Conservation (phyloP, 108 stramenopile species). For the Nannochloropsis oceanica region DNA sequence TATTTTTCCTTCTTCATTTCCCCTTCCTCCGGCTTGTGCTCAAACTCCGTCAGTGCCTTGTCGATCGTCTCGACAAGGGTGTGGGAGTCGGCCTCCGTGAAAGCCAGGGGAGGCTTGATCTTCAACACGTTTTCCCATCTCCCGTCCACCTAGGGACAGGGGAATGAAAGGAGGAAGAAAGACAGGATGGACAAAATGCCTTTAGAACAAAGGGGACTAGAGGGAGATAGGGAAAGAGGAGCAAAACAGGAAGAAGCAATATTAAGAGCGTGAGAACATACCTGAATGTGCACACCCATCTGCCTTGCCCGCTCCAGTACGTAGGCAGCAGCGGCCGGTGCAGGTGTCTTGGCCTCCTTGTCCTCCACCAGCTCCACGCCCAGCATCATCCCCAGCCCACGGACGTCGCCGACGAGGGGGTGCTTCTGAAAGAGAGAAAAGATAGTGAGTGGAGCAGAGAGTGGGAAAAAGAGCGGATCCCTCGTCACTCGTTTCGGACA, state of each 20-base stretch:
- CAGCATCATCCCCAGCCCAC: constrained; percentile 80
- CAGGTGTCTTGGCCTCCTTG: constrained; percentile 31
- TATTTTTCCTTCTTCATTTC: neutral
- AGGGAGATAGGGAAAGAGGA: neutral
- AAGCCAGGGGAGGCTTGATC: constrained; percentile 82
- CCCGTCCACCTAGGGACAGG: constrained; percentile 63
- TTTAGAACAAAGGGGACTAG: no score
- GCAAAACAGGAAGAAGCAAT: neutral
- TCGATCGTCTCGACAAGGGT: neutral
- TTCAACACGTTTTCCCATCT: constrained; percentile 69
- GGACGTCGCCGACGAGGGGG: constrained; percentile 61
- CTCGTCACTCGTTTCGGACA: no score
- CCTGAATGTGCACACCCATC: neutral
- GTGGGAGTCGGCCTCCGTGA: constrained; percentile 53
- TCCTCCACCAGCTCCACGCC: constrained; percentile 71
- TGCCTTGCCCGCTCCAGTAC: neutral
- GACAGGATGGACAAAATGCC: no score
- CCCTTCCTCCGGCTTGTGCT: neutral
- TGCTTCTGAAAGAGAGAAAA: no score
- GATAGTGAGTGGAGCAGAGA: no score
- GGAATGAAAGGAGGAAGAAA: no score
- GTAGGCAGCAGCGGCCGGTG: neutral
- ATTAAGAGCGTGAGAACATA: neutral
- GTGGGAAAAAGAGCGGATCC: no score
- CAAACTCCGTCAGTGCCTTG: neutral